phyloP scores from a whole-genome alignment of 2,329 filamentous ascomycete species.

The Diplocarpon rosae region DNA sequence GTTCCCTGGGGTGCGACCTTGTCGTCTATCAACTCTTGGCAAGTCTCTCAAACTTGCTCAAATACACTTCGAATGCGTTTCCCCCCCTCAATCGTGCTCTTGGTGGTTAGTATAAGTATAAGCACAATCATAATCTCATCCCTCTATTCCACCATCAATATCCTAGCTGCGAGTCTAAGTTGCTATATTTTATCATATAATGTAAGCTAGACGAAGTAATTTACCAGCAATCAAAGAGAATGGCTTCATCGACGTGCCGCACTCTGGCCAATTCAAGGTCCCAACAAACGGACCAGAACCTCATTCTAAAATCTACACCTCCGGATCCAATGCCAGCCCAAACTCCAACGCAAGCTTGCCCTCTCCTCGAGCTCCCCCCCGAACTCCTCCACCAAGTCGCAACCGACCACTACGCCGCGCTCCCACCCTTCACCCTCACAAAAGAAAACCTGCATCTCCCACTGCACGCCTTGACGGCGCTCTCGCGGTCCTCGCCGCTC shows the following conservation, averaged over 20 bases:
- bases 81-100: neutral
- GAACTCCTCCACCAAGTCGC: neutral
- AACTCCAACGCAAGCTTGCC: neutral
- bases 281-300: neutral
- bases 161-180: neutral
- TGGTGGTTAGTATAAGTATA: neutral
- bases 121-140: neutral
- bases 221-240: no score
- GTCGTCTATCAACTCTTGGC: neutral
- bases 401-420: neutral
- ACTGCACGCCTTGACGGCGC: neutral
- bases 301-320: neutral
- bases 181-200: no score
- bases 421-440: neutral
- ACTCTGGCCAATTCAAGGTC: no score
- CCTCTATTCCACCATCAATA: neutral
- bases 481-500: neutral
- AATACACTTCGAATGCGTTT: neutral
- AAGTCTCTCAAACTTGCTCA: constrained; percentile 3
- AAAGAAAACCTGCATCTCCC: neutral
- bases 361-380: neutral
- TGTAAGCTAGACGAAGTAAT: no score
- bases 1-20: neutral
- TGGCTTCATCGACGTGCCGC: no score
- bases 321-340: neutral